Evolutionary conservation across 1,284 basidiomycete genomes (phyloP), one percentile per base, ranked within the genome.

Genomic region (Entoloma clypeatum): DNA sequence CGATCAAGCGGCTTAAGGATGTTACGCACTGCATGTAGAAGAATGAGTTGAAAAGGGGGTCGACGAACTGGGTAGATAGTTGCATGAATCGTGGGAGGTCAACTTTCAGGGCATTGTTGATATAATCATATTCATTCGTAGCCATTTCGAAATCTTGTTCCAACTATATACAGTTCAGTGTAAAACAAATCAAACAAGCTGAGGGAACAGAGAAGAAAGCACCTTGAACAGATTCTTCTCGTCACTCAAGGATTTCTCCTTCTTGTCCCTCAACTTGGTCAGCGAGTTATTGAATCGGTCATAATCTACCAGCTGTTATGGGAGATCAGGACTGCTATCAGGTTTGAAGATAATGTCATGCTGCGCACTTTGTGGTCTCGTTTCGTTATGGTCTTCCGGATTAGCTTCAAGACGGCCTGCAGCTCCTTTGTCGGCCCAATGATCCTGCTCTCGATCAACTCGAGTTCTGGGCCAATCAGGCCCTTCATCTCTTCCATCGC

Each of bases 91-190:
- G 77, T 1, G 95, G 94, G 23, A 99, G 73, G 58, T 99, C 96
- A 44, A 79, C 76, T 71, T 99, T 99, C 67, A 98, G 69, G 5
- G 88, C 75, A 49, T 75, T 87, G 67, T 99, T 99, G 70, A 95
- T 92, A 62, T 90, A 91, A 55, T 99, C 96, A 55, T 98, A 99
- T 59, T 99, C 96, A 48, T 86, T 90, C 0, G 90, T 85, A 2
- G 96, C 92, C 39, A 87, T 68, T 63, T 99, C 96, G 56, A 92
- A 97, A 57, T 99, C 95, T 83, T 98, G 94, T 64, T 99, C 96
- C 28, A 96, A 77, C 89, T 97, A 62, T 13, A 23, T 37, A 45
- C 18, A 33, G 9, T 2, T 26, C 52, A 7, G 52, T 36, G 19
- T 39, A 8, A 16, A 52, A 56, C 61, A 18, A 59, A 44, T 21